These are phyloP conservation scores for Colletotrichum trifolii DNA, from an alignment of 2,329 filamentous ascomycete species.

Conservation along the genomic window DNA sequence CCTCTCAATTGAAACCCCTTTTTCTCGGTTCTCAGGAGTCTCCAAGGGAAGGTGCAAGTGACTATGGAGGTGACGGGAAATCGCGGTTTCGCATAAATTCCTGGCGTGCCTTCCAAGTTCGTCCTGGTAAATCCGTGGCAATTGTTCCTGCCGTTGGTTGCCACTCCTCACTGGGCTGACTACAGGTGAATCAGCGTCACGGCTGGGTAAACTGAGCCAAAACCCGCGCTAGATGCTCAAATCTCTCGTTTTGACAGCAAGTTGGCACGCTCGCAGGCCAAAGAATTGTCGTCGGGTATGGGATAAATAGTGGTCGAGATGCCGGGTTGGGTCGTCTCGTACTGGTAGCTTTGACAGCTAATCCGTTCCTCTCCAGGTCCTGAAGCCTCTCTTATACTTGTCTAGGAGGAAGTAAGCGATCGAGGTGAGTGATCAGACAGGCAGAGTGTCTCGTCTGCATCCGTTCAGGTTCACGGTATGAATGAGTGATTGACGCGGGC, in stretches of 20 bases:
- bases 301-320: slow-evolving; percentile 19
- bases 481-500: slow-evolving; percentile 34
- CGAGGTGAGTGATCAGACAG: slow-evolving; percentile 23
- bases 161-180: slow-evolving; percentile 23
- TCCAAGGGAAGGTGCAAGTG: not conserved
- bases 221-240: slow-evolving; percentile 6
- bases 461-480: slow-evolving; percentile 26
- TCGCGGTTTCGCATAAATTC: not conserved
- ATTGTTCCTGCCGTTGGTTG: slow-evolving; percentile 22
- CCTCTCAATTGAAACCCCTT: slow-evolving; percentile 4
- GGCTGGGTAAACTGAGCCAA: not conserved
- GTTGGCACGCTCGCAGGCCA: slow-evolving; percentile 29
- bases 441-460: slow-evolving; percentile 30
- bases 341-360: too few relatives aligned
- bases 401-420: slow-evolving; percentile 34
- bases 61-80: not conserved
- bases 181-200: slow-evolving; percentile 2
- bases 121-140: slow-evolving; percentile 18
- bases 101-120: slow-evolving; percentile 25
- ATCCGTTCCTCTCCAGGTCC: not conserved
- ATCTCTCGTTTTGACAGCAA: slow-evolving; percentile 17
- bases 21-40: not conserved
- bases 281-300: slow-evolving; percentile 7
- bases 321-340: slow-evolving; percentile 10
- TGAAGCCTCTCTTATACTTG: slow-evolving; percentile 18